A percentile compares a stretch with the other conserved stretches of the same genome.
Conservation (phyloP, 345 rosid species). For the Psidium friedrichsthalianum region DNA sequence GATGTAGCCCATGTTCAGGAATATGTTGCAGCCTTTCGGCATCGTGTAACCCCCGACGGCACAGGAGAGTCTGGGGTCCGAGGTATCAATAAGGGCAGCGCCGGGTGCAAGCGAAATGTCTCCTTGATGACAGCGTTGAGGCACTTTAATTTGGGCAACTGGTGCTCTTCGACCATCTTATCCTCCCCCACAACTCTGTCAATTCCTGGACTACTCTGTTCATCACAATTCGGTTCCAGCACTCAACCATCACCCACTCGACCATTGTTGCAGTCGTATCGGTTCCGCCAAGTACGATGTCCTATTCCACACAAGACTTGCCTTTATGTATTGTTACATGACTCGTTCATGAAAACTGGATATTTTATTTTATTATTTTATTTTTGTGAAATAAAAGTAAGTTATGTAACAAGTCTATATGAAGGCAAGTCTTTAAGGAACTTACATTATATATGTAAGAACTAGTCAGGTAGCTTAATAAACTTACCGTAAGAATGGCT, state of each 20-base stretch:
- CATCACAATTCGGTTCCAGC: slow-evolving; percentile 15
- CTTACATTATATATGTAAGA: neutral
- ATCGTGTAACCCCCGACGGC: neutral
- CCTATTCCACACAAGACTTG: neutral
- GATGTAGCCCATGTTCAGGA: slow-evolving; percentile 2
- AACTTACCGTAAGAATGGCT: slow-evolving; percentile 1
- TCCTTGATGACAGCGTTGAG: neutral
- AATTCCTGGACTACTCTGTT: neutral
- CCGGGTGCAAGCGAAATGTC: neutral
- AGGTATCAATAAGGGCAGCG: neutral
- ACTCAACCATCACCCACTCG: slow-evolving; percentile 38
- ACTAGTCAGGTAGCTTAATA: neutral
- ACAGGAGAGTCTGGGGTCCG: neutral
- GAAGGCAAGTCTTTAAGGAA: too few relatives aligned
- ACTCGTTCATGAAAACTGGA: too few relatives aligned
- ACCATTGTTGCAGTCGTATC: slow-evolving; percentile 26
- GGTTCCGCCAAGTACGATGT: neutral
- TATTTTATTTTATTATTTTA: too few relatives aligned
- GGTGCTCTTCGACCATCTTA: neutral
- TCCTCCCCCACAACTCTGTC: neutral
- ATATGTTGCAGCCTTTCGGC: neutral
- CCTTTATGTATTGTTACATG: too few relatives aligned
- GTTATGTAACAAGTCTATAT: too few relatives aligned
- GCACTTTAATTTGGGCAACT: neutral
- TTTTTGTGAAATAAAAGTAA: too few relatives aligned